A percentile compares a stretch with the other conserved stretches of the same genome.
Evolutionary conservation across 1,284 basidiomycete genomes (phyloP).

Genomic region (Gymnopus androsaceus): DNA sequence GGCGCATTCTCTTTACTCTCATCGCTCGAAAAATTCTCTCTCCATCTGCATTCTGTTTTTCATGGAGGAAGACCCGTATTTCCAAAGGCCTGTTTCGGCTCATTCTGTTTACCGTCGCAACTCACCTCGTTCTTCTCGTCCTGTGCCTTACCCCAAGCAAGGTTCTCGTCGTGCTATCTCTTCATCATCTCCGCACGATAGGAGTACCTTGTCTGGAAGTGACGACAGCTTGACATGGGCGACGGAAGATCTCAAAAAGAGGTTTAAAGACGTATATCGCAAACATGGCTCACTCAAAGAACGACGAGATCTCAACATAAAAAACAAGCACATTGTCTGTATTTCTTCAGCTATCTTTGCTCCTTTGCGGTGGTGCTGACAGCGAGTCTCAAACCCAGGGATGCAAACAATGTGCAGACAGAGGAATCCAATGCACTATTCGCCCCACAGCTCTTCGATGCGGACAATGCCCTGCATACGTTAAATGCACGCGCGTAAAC

Average conservation of each 20-base stretch:
- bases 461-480: neutral
- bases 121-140: too few relatives aligned
- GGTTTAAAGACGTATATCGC: neutral
- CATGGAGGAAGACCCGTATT: too few relatives aligned
- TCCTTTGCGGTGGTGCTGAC: neutral
- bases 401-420: neutral
- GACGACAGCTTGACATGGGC: neutral
- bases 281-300: conserved; percentile 4
- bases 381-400: neutral
- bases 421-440: neutral
- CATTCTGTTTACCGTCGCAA: too few relatives aligned
- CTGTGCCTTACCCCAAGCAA: too few relatives aligned
- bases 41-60: too few relatives aligned
- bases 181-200: too few relatives aligned
- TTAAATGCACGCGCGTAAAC: neutral
- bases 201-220: neutral
- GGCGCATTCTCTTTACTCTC: too few relatives aligned
- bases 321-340: neutral
- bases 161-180: too few relatives aligned
- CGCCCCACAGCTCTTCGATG: conserved; percentile 3
- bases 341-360: neutral
- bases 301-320: conserved; percentile 1
- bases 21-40: too few relatives aligned
- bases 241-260: neutral
- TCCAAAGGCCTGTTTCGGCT: too few relatives aligned